These are phyloP conservation scores for Penicillium sp. DNA, from an alignment of 2,329 filamentous ascomycete genomes.

Conservation along the genomic window DNA sequence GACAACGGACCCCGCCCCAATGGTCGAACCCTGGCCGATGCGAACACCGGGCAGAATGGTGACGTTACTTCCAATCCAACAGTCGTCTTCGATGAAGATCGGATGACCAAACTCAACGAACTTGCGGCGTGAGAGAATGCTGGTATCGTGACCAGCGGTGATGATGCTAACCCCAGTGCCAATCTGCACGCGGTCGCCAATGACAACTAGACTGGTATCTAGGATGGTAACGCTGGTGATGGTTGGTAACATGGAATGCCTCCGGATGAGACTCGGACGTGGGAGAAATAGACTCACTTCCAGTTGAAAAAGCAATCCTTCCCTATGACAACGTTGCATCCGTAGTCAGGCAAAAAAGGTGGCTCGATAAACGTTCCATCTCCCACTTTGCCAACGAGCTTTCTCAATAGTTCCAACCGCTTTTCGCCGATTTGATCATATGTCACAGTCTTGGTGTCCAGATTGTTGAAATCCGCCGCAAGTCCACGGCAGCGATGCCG, in stretches of 20 bases:
- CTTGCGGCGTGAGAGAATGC: constrained; percentile 47
- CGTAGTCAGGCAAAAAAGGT: constrained; percentile 34
- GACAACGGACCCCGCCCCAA: constrained; percentile 42
- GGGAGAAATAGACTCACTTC: constrained; percentile 21
- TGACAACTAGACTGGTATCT: constrained; percentile 52
- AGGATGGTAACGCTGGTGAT: constrained; percentile 52
- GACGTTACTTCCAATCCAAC: constrained; percentile 51
- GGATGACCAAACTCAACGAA: constrained; percentile 50
- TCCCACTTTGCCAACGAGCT: constrained; percentile 30
- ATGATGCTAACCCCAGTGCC: constrained; percentile 54
- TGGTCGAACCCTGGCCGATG: constrained; percentile 42
- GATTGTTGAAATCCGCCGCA: constrained; percentile 30
- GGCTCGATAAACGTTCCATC: constrained; percentile 33
- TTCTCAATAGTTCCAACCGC: constrained; percentile 27
- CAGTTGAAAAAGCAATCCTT: constrained; percentile 34
- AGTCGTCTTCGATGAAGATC: constrained; percentile 48
- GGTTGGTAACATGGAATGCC: background rate
- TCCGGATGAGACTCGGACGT: background rate
- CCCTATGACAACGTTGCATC: constrained; percentile 33
- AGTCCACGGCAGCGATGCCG: constrained; percentile 30
- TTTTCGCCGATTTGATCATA: constrained; percentile 27
- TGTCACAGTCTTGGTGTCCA: constrained; percentile 26
- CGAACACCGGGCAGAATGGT: constrained; percentile 44
- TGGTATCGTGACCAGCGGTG: constrained; percentile 52
- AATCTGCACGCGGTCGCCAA: constrained; percentile 53